These are phyloP conservation scores for Epicoccum sorghinum DNA, from an alignment of 2,329 filamentous ascomycete species.

Conservation along the genomic window DNA sequence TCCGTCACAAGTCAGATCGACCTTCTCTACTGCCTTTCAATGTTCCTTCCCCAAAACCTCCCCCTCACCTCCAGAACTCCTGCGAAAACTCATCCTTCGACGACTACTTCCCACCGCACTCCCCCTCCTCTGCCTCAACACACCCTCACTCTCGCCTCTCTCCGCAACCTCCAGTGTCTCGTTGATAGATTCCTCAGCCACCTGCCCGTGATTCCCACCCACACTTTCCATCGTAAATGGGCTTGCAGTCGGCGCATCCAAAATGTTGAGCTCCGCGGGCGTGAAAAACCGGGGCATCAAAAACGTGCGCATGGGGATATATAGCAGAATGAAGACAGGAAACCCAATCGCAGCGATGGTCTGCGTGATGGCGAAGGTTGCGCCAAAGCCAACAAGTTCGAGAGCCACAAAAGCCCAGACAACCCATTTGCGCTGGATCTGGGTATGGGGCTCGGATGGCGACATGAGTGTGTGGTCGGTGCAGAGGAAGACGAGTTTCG, in stretches of 20 bases:
- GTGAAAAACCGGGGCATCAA: slow-evolving; percentile 59
- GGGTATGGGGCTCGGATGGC: slow-evolving; percentile 54
- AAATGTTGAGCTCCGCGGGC: slow-evolving; percentile 53
- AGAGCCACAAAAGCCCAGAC: slow-evolving; percentile 59
- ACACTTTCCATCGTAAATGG: slow-evolving; percentile 60
- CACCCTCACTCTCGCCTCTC: slow-evolving; percentile 26
- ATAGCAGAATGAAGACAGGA: slow-evolving; percentile 61
- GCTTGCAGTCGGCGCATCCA: slow-evolving; percentile 62
- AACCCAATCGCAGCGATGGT: slow-evolving; percentile 66
- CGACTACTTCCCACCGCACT: not conserved
- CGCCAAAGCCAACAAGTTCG: slow-evolving; percentile 59
- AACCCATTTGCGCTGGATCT: slow-evolving; percentile 51
- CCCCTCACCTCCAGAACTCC: not conserved
- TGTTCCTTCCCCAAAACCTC: not conserved
- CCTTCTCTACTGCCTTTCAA: too few species aligned
- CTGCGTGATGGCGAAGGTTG: slow-evolving; percentile 64
- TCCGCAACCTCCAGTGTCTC: slow-evolving; percentile 36
- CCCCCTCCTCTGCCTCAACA: not conserved
- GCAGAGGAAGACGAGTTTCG: slow-evolving; percentile 58
- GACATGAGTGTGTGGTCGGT: slow-evolving; percentile 56
- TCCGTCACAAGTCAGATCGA: too few species aligned
- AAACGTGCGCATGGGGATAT: slow-evolving; percentile 61
- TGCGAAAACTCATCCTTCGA: not conserved
- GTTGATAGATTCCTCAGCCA: slow-evolving; percentile 3
- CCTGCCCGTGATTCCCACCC: slow-evolving; percentile 54